Evolutionary conservation across 139 green algal species (phyloP).

Genomic region (Mychonastes homosphaera): DNA sequence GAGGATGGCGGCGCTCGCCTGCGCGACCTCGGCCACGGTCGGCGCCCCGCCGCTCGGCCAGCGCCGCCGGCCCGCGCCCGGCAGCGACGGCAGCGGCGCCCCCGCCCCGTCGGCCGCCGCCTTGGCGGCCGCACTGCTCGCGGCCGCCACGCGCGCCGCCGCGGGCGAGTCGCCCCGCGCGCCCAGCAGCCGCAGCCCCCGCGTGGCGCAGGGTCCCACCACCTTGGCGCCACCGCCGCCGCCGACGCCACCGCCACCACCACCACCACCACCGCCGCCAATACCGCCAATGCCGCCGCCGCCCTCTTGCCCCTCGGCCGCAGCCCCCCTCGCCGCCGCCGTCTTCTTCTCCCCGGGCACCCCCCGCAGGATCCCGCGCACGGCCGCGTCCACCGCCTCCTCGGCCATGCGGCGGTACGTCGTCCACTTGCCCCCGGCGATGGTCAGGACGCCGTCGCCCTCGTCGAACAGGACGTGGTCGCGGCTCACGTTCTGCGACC

Average conservation of each 20-base stretch:
- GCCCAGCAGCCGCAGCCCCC: slow-evolving; percentile 57
- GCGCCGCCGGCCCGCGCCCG: no score
- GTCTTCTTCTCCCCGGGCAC: neutral
- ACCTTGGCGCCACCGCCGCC: no score
- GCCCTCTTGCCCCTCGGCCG: neutral
- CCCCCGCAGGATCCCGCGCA: slow-evolving; percentile 25
- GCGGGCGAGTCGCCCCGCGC: slow-evolving; percentile 48
- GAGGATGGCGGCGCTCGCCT: neutral
- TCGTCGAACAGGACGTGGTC: slow-evolving; percentile 68
- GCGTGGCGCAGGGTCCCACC: slow-evolving; percentile 61
- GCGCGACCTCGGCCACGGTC: neutral
- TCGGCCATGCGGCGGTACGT: slow-evolving; percentile 92
- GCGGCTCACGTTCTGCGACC: slow-evolving; percentile 37
- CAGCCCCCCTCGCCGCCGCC: slow-evolving; percentile 23
- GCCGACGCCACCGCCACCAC: no score
- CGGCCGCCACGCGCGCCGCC: no score
- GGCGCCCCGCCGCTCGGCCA: no score
- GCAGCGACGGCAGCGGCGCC: no score
- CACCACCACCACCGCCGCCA: no score
- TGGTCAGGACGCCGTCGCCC: slow-evolving; percentile 76
- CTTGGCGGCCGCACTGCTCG: no score
- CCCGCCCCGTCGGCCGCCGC: no score
- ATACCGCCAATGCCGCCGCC: neutral
- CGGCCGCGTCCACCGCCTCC: slow-evolving; percentile 54
- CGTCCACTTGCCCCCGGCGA: slow-evolving; percentile 93